Evolutionary conservation across 495 filamentous ascomycete genomes (phyloP), one percentile per base, ranked within the genome.

Genomic region (Xylaria telfairii): DNA sequence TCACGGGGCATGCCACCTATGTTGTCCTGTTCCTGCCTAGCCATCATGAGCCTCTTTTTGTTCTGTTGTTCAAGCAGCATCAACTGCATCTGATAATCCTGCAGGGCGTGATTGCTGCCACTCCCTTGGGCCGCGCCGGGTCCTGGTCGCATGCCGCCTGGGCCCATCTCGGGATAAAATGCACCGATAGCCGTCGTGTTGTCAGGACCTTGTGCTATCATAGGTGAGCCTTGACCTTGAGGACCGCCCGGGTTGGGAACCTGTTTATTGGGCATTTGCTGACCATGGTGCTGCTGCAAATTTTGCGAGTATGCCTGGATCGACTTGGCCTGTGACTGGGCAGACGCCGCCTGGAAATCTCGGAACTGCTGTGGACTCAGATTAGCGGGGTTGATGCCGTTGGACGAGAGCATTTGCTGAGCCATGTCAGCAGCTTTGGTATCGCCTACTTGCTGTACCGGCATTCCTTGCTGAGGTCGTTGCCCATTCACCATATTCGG

Each of bases 31-130:
- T 98, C 96, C 81, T 97, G 93, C 53, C 96, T 91, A 69, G 96
- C 96, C 95, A 97, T 96, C 87, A 98, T 91, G 75, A 99, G 83
- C 28, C 96, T 87, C 77, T 95, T 96, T 87, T 98, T 99, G 75
- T 98, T 99, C 80, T 99, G 96, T 82, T 99, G 96, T 81, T 99
- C 96, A 49, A 99, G 90, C 66, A 99, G 81, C 96, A 98, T 98
- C 77, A 99, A 85, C 77, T 99, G 96, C 96, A 98, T 97, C 83
- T 99, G 96, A 81, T 99, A 98, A 79, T 98, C 96, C 79, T 98
- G 95, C 66, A 99, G 85, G 46, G 96, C 96, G 80, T 97, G 95
- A 76, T 96, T 97, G 78, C 93, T 93, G 62, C 88, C 87, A 65
- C 83, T 84, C 49, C 85, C 82, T 73, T 81, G 82, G 77, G 85